Conservation (phyloP, 352 stramenopile genomes). For the Globisporangium abappressorium region DNA sequence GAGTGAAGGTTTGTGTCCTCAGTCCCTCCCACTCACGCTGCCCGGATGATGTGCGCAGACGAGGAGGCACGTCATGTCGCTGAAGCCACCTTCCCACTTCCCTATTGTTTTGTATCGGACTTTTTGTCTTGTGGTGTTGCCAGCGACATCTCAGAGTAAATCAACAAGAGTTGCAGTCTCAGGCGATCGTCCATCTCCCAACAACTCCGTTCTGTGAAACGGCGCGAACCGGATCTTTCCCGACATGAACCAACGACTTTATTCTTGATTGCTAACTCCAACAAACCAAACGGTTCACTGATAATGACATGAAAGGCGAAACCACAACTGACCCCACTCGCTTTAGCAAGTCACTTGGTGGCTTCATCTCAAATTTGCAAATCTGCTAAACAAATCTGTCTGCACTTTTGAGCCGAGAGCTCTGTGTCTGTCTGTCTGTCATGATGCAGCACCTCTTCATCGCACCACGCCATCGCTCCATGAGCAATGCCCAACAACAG, state of each 20-base stretch:
- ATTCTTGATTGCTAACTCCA: neutral
- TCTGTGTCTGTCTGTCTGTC: neutral
- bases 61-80: neutral
- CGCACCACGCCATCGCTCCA: neutral
- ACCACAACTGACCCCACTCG: neutral
- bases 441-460: neutral
- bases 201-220: neutral
- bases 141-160: neutral
- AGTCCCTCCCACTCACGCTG: neutral
- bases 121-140: neutral
- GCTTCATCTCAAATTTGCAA: neutral
- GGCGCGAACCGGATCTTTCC: slow-evolving; percentile 1
- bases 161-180: neutral
- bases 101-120: neutral
- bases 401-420: neutral
- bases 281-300: neutral
- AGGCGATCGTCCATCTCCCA: neutral
- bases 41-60: neutral
- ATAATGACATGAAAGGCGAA: neutral
- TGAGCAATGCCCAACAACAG: neutral
- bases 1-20: neutral
- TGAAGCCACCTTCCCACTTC: neutral
- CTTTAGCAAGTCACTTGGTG: neutral
- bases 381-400: neutral
- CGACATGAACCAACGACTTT: neutral